Base-by-base conservation (phyloP, 768 basidiomycete genomes). In the Tylopilus vinaceipallidus region DNA sequence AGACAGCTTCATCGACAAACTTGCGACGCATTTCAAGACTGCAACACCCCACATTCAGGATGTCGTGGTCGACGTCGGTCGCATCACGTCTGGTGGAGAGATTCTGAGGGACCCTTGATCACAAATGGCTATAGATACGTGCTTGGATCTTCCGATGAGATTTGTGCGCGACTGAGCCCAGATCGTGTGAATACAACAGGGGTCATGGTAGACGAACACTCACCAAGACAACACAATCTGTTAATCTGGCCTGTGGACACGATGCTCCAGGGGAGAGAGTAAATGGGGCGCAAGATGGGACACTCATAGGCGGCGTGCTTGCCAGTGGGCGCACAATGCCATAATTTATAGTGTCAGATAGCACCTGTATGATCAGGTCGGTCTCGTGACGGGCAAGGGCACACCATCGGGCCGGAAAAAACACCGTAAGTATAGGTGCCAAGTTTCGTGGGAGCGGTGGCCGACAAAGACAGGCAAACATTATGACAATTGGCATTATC, bases 181-280 rank as follows among this genome's bases (percentile, higher is more conserved):
- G 4, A 38, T 19, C 19, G 3, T 42, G 20, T 29, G 5, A 19
- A 45, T 13, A 14, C 4, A 17, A 22, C 7, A 36, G 35, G 29
- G 22, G 14, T 8, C 14, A 19, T 14, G 17, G 6, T n/a, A n/a
- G n/a, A n/a, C n/a, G n/a, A n/a, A n/a, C n/a, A 42, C 65, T 51
- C 34, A 75, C 77, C 63, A 67, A 71, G 40, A 73, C 14, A 17
- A 29, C 26, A 30, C 22, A 9, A 14, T 30, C 26, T 20, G 27
- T n/a, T 13, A 24, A 24, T 11, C 42, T n/a, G 26, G 8, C 22
- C 32, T 17, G 19, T 38, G 6, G 19, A 36, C 13, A 46, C 22
- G 27, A 41, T 41, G 4, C 13, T 11, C 27, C 23, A 35, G 27
- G 9, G 14, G n/a, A n/a, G 17, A 23, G 30, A 35, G 35, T 11